phyloP scores from a whole-genome alignment of 768 basidiomycete species.

The Megacollybia marginata region DNA sequence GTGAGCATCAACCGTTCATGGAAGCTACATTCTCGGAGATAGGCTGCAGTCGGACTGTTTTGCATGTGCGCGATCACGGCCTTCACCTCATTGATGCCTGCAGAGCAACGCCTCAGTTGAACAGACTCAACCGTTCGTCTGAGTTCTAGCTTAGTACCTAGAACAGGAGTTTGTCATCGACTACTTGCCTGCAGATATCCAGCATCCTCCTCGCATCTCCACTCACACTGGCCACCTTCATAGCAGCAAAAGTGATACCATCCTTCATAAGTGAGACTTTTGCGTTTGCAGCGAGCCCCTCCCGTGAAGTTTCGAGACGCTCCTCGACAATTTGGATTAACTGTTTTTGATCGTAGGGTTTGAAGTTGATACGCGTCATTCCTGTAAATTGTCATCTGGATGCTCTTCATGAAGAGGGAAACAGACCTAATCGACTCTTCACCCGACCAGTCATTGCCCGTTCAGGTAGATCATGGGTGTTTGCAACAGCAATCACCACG shows the following conservation, averaged over 20 bases:
- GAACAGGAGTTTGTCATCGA: background rate
- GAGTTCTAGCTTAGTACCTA: background rate
- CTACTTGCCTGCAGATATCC: slow-evolving; percentile 77
- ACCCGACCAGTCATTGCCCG: slow-evolving; percentile 90
- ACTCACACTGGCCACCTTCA: slow-evolving; percentile 62
- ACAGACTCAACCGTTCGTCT: slow-evolving; percentile 84
- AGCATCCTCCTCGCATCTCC: slow-evolving; percentile 92
- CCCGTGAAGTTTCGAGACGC: slow-evolving; percentile 59
- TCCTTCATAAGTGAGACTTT: slow-evolving; percentile 50
- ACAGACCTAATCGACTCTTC: slow-evolving; percentile 76
- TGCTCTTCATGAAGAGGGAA: background rate
- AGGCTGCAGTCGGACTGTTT: slow-evolving; percentile 84
- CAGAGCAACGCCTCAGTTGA: slow-evolving; percentile 40
- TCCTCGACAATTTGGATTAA: slow-evolving; percentile 84
- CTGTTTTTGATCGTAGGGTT: slow-evolving; percentile 74
- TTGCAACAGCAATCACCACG: slow-evolving; percentile 94
- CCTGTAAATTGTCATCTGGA: slow-evolving; percentile 32
- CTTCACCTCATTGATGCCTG: slow-evolving; percentile 64
- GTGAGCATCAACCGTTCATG: slow-evolving; percentile 88
- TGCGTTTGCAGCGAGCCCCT: slow-evolving; percentile 35
- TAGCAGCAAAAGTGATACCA: slow-evolving; percentile 81
- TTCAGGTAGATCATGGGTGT: slow-evolving; percentile 97
- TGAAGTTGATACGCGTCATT: slow-evolving; percentile 88
- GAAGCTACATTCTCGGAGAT: slow-evolving; percentile 72
- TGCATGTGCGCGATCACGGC: slow-evolving; percentile 82